A percentile compares a stretch with the other conserved stretches of the same genome.
These are phyloP conservation scores for Sclerotinia spermophila DNA, from an alignment of 2,329 filamentous ascomycete genomes.

Conservation along the genomic window DNA sequence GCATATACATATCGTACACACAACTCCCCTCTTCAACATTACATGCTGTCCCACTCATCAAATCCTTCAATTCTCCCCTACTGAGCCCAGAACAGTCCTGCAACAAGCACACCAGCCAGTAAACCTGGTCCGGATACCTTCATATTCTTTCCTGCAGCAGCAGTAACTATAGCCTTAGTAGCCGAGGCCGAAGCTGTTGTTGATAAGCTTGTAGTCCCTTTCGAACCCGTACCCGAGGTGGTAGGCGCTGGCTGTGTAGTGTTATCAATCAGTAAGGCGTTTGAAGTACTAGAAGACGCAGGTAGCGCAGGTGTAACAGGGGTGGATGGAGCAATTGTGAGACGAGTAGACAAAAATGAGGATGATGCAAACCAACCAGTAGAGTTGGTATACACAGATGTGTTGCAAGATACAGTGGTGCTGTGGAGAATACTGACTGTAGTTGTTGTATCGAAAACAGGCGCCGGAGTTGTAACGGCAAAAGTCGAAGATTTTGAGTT, in stretches of 20 bases:
- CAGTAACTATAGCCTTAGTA: background rate
- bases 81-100: background rate
- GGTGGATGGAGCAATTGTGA: background rate
- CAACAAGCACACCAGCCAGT: background rate
- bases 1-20: background rate
- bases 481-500: background rate
- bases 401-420: slow-evolving; percentile 6
- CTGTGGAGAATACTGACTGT: background rate
- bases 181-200: background rate
- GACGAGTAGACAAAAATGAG: background rate
- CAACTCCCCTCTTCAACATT: background rate
- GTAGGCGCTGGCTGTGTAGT: background rate
- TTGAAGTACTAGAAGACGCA: background rate
- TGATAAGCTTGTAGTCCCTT: background rate
- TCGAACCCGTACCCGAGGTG: background rate
- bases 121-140: background rate
- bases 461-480: background rate
- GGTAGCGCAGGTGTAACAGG: background rate
- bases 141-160: background rate
- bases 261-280: slow-evolving; percentile 13
- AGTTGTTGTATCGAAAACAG: background rate
- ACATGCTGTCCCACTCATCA: background rate
- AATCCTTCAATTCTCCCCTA: background rate
- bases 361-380: background rate
- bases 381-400: background rate